These are phyloP conservation scores for Danielozyma ontarioensis DNA, from an alignment of 805 yeast species.

Conservation along the genomic window DNA sequence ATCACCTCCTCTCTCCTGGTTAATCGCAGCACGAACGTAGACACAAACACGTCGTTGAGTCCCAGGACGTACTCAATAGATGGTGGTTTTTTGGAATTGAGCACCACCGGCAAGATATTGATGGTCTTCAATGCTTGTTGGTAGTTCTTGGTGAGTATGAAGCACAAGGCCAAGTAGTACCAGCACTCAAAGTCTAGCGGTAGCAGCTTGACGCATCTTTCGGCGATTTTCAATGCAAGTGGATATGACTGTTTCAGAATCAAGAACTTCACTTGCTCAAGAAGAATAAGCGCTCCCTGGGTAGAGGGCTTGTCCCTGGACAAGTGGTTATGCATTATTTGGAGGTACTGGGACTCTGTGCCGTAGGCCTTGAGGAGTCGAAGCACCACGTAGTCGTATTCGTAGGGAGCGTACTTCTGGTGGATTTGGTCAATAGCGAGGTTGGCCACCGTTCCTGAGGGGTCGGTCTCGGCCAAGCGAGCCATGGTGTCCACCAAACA, in stretches of 20 bases:
- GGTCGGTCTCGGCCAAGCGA: slow-evolving; percentile 37
- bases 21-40: slow-evolving; percentile 14
- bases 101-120: slow-evolving; percentile 68
- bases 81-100: background rate
- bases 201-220: slow-evolving; percentile 56
- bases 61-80: slow-evolving; percentile 18
- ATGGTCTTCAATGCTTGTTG: slow-evolving; percentile 59
- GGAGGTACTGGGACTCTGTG: slow-evolving; percentile 46
- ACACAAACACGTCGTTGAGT: slow-evolving; percentile 19
- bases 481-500: slow-evolving; percentile 47
- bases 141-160: slow-evolving; percentile 51
- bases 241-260: slow-evolving; percentile 47
- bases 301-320: slow-evolving; percentile 18
- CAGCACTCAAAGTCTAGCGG: slow-evolving; percentile 76
- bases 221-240: slow-evolving; percentile 56
- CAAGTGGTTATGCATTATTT: slow-evolving; percentile 36
- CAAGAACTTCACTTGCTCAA: slow-evolving; percentile 62
- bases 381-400: slow-evolving; percentile 30
- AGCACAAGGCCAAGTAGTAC: slow-evolving; percentile 58
- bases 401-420: slow-evolving; percentile 4
- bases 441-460: slow-evolving; percentile 21
- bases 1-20: slow-evolving; percentile 18
- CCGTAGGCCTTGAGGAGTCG: slow-evolving; percentile 35
- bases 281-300: slow-evolving; percentile 53
- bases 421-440: slow-evolving; percentile 36